Evolutionary conservation across 176 grass and related monocot species (phyloP).

Genomic region (Canna indica): DNA sequence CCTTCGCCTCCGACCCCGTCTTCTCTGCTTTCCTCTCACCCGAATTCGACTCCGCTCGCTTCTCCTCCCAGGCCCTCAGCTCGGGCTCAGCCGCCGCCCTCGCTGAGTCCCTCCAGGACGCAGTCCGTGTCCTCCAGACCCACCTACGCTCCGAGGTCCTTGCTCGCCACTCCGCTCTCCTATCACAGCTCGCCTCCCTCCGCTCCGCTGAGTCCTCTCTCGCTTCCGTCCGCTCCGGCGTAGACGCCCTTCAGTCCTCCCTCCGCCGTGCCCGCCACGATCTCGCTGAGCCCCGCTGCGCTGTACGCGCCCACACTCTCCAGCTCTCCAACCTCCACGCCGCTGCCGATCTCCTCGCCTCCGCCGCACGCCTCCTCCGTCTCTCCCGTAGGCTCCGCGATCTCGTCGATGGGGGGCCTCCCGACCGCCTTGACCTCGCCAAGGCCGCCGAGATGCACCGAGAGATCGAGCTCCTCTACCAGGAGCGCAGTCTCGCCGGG

Average conservation of each 20-base stretch:
- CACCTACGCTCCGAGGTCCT: slow-evolving; percentile 91
- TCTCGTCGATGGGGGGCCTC: slow-evolving; percentile 21
- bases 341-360: slow-evolving; percentile 75
- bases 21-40: slow-evolving; percentile 85
- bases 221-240: slow-evolving; percentile 54
- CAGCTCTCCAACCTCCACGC: slow-evolving; percentile 81
- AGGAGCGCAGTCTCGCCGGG: slow-evolving; percentile 72
- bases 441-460: slow-evolving; percentile 79
- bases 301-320: slow-evolving; percentile 55
- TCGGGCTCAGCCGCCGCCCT: slow-evolving; percentile 74
- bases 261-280: slow-evolving; percentile 64
- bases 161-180: slow-evolving; percentile 68
- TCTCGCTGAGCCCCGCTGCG: slow-evolving; percentile 58
- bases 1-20: slow-evolving; percentile 84
- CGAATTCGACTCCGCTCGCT: slow-evolving; percentile 65
- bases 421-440: slow-evolving; percentile 46
- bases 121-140: slow-evolving; percentile 61
- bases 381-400: slow-evolving; percentile 68
- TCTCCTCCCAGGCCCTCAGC: slow-evolving; percentile 89
- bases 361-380: slow-evolving; percentile 68
- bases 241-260: slow-evolving; percentile 55
- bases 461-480: slow-evolving; percentile 75
- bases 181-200: slow-evolving; percentile 84
- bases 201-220: slow-evolving; percentile 67
- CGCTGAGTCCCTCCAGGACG: slow-evolving; percentile 80